Conservation (phyloP, 371 early-diverging fungal species). For the Mortierella sp. region DNA sequence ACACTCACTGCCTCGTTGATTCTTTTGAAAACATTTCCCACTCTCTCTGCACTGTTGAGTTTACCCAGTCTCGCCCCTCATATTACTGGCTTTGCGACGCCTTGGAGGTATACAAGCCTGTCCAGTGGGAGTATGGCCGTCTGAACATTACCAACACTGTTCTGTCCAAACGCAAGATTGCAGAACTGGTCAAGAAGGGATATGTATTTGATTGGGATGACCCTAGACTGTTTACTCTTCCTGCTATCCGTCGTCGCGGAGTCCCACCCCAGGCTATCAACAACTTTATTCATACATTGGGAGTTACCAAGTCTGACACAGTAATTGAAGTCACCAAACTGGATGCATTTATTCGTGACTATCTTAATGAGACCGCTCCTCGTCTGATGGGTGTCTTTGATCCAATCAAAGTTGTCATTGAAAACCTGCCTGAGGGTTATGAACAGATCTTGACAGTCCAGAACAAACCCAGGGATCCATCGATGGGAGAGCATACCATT, state of each 20-base stretch:
- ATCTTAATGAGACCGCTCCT: constrained; percentile 92
- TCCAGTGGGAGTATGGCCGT: constrained; percentile 99
- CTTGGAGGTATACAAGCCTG: constrained; percentile 99
- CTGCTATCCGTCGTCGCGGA: constrained; percentile 98
- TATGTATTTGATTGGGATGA: constrained; percentile 97
- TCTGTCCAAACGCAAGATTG: constrained; percentile 98
- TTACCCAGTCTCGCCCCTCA: constrained; percentile 93
- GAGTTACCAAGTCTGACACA: constrained; percentile 91
- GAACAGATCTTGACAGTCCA: constrained; percentile 81
- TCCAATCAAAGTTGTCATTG: constrained; percentile 91
- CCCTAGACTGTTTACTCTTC: constrained; percentile 98
- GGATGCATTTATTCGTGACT: constrained; percentile 96
- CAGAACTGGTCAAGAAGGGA: constrained; percentile 87
- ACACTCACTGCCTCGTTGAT: constrained; percentile 99
- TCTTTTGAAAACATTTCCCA: constrained; percentile 99
- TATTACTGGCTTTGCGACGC: constrained; percentile 99
- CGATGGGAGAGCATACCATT: constrained; percentile 86
- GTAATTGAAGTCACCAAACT: constrained; percentile 94
- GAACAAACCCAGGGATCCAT: constrained; percentile 89
- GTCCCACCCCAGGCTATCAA: constrained; percentile 99
- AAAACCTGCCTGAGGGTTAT: constrained; percentile 87
- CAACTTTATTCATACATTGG: constrained; percentile 95
- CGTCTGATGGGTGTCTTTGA: constrained; percentile 93
- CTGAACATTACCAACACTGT: constrained; percentile 97
- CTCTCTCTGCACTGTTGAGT: constrained; percentile 99